These are phyloP conservation scores for Picochlorum sp. DNA, from an alignment of 139 green algal species.

Conservation along the genomic window DNA sequence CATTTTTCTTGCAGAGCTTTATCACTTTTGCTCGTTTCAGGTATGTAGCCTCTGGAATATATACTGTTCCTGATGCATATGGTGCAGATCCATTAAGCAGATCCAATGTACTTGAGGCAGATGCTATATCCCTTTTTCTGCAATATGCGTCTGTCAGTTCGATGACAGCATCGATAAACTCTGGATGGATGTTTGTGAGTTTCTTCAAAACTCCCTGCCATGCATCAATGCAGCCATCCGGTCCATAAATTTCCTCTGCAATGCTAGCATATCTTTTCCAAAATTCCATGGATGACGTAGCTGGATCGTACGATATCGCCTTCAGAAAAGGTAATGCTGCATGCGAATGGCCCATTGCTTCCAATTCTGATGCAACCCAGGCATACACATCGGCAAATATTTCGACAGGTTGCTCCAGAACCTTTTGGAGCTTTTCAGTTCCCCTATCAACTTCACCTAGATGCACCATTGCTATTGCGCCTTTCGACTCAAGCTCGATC, in stretches of 20 bases:
- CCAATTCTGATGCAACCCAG: constrained; percentile 35
- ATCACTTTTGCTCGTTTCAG: neutral
- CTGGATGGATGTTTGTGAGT: constrained; percentile 1
- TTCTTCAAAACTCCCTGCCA: constrained; percentile 16
- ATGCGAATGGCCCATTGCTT: constrained; percentile 18
- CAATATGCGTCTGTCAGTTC: constrained; percentile 75
- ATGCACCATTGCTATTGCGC: constrained; percentile 41
- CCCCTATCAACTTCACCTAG: constrained; percentile 33
- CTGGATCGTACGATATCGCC: constrained; percentile 15
- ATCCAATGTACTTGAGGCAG: neutral
- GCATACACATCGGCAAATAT: constrained; percentile 53
- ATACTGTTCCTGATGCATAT: neutral
- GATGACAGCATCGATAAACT: constrained; percentile 48
- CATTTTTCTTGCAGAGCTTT: constrained; percentile 7
- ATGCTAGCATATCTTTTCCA: constrained; percentile 41
- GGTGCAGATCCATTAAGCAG: neutral
- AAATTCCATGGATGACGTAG: constrained; percentile 21
- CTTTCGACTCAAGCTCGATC: constrained; percentile 51
- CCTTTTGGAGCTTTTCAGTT: constrained; percentile 4
- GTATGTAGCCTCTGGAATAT: neutral
- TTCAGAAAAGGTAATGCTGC: constrained; percentile 35
- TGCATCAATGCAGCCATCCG: constrained; percentile 16
- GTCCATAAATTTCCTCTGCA: constrained; percentile 19
- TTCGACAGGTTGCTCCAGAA: constrained; percentile 30
- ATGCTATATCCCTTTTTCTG: constrained; percentile 63